These are phyloP conservation scores for Candida dendrica DNA, from an alignment of 805 yeast genomes.

Conservation along the genomic window DNA sequence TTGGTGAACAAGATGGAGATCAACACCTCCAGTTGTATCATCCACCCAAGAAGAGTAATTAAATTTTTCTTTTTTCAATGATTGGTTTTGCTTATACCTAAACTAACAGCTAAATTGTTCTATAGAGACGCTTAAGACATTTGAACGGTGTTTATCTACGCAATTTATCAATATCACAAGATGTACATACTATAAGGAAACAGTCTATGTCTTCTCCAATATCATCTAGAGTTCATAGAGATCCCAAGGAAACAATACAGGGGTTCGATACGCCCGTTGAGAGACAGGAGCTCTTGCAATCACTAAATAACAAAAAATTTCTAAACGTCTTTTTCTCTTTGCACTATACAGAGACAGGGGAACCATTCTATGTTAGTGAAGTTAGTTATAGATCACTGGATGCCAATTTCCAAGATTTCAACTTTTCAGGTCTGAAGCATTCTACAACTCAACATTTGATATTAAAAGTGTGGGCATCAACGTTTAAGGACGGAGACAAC, in stretches of 20 bases:
- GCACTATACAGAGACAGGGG: conserved; percentile 16
- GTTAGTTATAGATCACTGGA: conserved; percentile 19
- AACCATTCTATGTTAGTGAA: conserved; percentile 31
- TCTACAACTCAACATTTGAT: conserved; percentile 6
- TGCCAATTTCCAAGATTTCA: conserved; percentile 24
- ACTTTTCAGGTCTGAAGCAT: conserved; percentile 6
- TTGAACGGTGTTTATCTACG: conserved; percentile 1
- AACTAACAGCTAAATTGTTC: neutral
- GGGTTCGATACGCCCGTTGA: conserved; percentile 15
- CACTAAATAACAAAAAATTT: conserved; percentile 20
- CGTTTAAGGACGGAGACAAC: neutral
- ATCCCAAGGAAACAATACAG: conserved; percentile 1
- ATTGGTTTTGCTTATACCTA: too few species aligned
- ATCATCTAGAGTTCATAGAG: neutral
- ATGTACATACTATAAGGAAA: neutral
- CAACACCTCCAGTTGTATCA: conserved; percentile 8
- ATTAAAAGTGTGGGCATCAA: conserved; percentile 16
- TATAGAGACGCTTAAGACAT: conserved; percentile 1
- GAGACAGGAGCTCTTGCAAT: conserved; percentile 15
- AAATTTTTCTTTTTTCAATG: neutral
- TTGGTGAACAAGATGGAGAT: conserved; percentile 1
- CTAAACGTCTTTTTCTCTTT: conserved; percentile 29
- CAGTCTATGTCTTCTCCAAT: neutral
- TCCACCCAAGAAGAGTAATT: conserved; percentile 13
- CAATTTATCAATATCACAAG: neutral